phyloP scores from a whole-genome alignment of 2,329 filamentous ascomycete species.

The Diaporthe caulivora region DNA sequence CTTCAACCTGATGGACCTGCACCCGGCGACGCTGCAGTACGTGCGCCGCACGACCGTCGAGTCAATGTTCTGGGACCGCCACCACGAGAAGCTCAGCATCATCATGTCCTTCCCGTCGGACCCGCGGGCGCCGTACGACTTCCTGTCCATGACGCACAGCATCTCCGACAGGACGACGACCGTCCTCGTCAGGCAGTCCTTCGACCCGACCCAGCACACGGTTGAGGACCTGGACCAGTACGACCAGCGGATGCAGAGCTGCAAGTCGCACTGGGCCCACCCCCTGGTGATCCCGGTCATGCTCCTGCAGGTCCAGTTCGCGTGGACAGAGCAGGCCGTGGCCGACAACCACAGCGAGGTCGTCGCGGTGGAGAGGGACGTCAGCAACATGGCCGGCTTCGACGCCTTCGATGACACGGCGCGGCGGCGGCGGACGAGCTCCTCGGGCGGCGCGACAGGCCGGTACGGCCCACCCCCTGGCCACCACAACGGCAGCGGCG shows the following conservation, averaged over 20 bases:
- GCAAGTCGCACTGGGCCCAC: conserved; percentile 59
- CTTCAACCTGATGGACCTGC: conserved; percentile 51
- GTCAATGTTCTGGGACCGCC: conserved; percentile 55
- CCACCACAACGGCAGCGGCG: not conserved
- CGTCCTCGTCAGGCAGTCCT: conserved; percentile 58
- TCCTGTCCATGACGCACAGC: conserved; percentile 60
- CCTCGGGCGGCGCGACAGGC: conserved; percentile 27
- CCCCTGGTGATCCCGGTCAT: conserved; percentile 59
- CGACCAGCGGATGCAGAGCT: conserved; percentile 58
- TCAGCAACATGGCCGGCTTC: conserved; percentile 58
- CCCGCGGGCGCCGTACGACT: conserved; percentile 60
- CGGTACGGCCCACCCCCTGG: conserved; percentile 35
- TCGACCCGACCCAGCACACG: conserved; percentile 55
- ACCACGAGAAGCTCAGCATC: conserved; percentile 52
- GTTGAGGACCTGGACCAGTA: conserved; percentile 60
- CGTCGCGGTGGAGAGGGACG: conserved; percentile 55
- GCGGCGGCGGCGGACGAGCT: conserved; percentile 40
- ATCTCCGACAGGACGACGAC: conserved; percentile 54
- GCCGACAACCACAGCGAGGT: conserved; percentile 58
- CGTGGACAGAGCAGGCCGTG: conserved; percentile 59
- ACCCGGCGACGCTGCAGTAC: conserved; percentile 55
- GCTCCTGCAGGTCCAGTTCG: conserved; percentile 60
- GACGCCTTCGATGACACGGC: conserved; percentile 44
- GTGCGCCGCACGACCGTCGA: conserved; percentile 54
- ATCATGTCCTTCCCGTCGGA: conserved; percentile 60